These are phyloP conservation scores for Penicillium bovifimosum DNA, from an alignment of 495 filamentous ascomycete genomes.

Conservation along the genomic window DNA sequence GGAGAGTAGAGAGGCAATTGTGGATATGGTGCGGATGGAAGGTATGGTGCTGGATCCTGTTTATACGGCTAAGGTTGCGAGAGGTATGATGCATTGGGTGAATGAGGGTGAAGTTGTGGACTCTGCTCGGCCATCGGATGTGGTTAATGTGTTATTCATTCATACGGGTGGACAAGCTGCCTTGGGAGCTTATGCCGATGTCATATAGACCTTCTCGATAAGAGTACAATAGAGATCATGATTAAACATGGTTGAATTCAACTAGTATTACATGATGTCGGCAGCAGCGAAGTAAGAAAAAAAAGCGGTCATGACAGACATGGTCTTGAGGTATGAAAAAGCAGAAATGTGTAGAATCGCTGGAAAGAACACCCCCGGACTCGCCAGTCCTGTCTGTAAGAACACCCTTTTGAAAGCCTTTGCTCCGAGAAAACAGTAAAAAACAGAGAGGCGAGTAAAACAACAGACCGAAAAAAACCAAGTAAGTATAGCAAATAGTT, in stretches of 20 bases:
- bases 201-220: slow-evolving; percentile 2
- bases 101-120: slow-evolving; percentile 19
- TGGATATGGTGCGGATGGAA: slow-evolving; percentile 26
- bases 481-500: slow-evolving; percentile 1
- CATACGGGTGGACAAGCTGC: slow-evolving; percentile 40
- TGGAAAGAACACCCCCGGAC: slow-evolving; percentile 17
- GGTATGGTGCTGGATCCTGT: slow-evolving; percentile 34
- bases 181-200: slow-evolving; percentile 30
- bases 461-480: too few relatives aligned
- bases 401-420: slow-evolving; percentile 16
- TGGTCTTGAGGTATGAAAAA: slow-evolving; percentile 13
- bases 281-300: slow-evolving; percentile 11
- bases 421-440: slow-evolving; percentile 2
- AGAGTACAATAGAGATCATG: neutral
- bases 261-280: slow-evolving; percentile 25
- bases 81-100: slow-evolving; percentile 30
- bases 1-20: slow-evolving; percentile 18
- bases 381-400: slow-evolving; percentile 18
- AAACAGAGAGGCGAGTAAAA: slow-evolving; percentile 6
- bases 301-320: slow-evolving; percentile 21
- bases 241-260: slow-evolving; percentile 19
- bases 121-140: slow-evolving; percentile 2
- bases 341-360: slow-evolving; percentile 11
- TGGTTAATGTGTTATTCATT: slow-evolving; percentile 36
- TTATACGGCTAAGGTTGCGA: slow-evolving; percentile 35